Base-by-base conservation (phyloP, 306 rosid genomes). In the Vicia faba region DNA sequence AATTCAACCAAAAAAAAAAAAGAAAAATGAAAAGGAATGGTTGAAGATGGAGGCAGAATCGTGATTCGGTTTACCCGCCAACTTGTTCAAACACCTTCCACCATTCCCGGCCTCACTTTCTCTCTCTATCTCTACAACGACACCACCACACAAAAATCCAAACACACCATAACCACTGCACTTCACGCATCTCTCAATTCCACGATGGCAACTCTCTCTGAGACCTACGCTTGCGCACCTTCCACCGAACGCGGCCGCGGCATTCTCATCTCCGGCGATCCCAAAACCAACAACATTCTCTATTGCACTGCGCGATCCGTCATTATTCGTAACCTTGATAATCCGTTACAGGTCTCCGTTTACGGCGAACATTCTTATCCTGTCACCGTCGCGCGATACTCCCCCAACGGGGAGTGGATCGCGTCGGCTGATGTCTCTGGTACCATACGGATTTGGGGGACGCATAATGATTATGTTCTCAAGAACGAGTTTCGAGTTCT, bases 361-460 rank as follows among this genome's bases (percentile, higher is more conserved):
- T 93, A 93, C 59, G 87, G 89, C 18, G 97, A 93, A 73, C 97
- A 93, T 56, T 89, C 83, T 10, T 93, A 93, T 61, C 99, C 92
- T 0, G 95, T 84, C 46, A 90, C 97, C 40, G 96, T 93, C 31
- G 97, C 99, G 0, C 78, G 97, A 2, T 90, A 82, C 76, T 93
- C 99, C 1, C 99, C 99, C 2, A 93, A 90, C 66, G 95, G 89
- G 48, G 96, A 93, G 78, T 93, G 99, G 99, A 90, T 93, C 81
- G 97, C 99, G 29, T 88, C 96, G 3, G 96, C 97, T 2, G 99
- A 95, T 46, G 89, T 95, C 16, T 90, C 95, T 46, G 97, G 97
- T 46, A 69, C 81, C 14, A 77, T 93, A 51, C 84, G 96, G 65
- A 81, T 93, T 31, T 93, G 97, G 99, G 99, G 97, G 15, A 87